phyloP scores from a whole-genome alignment of 202 grass and related monocot species.

The Musa balbisiana region DNA sequence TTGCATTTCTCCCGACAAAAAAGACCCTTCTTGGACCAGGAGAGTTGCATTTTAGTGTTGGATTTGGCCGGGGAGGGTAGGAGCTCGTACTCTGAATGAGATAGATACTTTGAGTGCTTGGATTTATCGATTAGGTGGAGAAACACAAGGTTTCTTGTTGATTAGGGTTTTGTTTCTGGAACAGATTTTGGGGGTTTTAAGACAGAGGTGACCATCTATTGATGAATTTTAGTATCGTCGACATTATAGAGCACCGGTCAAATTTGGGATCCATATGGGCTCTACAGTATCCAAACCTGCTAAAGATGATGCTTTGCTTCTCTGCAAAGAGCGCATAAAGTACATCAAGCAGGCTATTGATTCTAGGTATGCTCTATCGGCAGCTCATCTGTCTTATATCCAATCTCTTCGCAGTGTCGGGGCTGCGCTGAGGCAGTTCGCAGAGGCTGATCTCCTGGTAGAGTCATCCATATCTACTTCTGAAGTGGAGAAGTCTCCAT shows the following conservation, averaged over 20 bases:
- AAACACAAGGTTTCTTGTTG: background rate
- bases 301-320: conserved; percentile 58
- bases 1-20: background rate
- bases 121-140: background rate
- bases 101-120: background rate
- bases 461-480: conserved; percentile 77
- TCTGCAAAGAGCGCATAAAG: conserved; percentile 81
- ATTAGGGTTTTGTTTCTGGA: background rate
- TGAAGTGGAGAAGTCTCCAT: conserved; percentile 77
- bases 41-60: background rate
- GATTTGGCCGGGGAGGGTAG: background rate
- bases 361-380: conserved; percentile 66
- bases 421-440: conserved; percentile 48
- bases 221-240: background rate
- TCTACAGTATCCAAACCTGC: conserved; percentile 66
- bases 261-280: conserved; percentile 43
- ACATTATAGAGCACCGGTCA: background rate
- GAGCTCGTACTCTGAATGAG: background rate
- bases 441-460: conserved; percentile 55
- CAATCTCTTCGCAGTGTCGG: conserved; percentile 59
- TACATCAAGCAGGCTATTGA: conserved; percentile 63
- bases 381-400: conserved; percentile 69
- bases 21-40: background rate
- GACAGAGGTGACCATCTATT: background rate
- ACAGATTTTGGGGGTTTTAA: background rate